Evolutionary conservation across 441 rosid species (phyloP).

Genomic region (Viola pubescens): DNA sequence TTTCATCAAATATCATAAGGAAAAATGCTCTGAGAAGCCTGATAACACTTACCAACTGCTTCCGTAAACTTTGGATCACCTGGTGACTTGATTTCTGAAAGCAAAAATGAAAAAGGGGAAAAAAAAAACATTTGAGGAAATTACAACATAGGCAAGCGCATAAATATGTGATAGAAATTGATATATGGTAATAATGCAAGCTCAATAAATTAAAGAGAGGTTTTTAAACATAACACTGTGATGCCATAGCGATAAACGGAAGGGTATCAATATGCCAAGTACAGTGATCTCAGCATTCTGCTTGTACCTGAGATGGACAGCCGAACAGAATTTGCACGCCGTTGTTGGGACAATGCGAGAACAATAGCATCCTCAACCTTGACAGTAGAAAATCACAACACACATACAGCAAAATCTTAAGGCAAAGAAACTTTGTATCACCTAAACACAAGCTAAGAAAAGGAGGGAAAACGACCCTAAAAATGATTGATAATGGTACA

Average conservation of each 20-base stretch:
- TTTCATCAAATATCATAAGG: background rate
- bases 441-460: background rate
- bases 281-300: constrained; percentile 11
- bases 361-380: constrained; percentile 91
- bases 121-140: background rate
- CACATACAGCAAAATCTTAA: background rate
- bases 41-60: constrained; percentile 67
- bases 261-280: constrained; percentile 4
- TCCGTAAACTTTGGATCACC: constrained; percentile 77
- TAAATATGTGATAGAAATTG: background rate
- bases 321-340: constrained; percentile 68
- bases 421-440: background rate
- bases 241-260: background rate
- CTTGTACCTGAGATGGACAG: constrained; percentile 57
- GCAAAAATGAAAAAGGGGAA: constrained; percentile 13
- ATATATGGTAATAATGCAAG: background rate
- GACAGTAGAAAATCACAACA: constrained; percentile 11
- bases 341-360: constrained; percentile 65
- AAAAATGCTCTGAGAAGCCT: constrained; percentile 3
- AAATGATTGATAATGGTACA: background rate
- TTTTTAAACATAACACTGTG: background rate
- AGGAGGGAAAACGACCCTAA: background rate
- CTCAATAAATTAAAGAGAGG: background rate
- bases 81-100: constrained; percentile 75
- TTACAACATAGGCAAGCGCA: background rate